These are phyloP conservation scores for Globisporangium paddicum DNA, from an alignment of 352 stramenopile genomes.

Conservation along the genomic window DNA sequence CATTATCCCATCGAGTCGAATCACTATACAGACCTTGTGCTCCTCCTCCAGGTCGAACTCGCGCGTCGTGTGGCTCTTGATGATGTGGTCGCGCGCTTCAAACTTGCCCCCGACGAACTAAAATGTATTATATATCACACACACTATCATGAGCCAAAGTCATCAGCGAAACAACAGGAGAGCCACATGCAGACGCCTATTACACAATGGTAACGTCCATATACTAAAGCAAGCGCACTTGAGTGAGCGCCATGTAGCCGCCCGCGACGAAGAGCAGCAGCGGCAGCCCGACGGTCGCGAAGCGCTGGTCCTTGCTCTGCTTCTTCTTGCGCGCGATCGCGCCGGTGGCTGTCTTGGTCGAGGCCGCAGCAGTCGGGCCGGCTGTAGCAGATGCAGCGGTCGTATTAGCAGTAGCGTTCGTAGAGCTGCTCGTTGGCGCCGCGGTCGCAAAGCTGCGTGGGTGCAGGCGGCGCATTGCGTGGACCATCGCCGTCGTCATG, in stretches of 20 bases:
- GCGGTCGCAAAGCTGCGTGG: conserved; percentile 8
- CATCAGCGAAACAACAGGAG: conserved; percentile 1
- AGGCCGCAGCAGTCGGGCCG: neutral
- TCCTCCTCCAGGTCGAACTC: conserved; percentile 84
- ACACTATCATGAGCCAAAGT: neutral
- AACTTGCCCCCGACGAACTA: conserved; percentile 84
- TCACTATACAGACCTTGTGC: conserved; percentile 60
- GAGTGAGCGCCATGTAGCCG: conserved; percentile 66
- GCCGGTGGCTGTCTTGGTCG: conserved; percentile 9
- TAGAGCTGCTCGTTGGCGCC: neutral
- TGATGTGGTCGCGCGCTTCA: conserved; percentile 68
- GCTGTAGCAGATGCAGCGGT: neutral
- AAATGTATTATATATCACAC: too few relatives aligned
- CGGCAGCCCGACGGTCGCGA: conserved; percentile 64
- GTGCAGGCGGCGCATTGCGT: neutral
- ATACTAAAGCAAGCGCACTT: conserved; percentile 32
- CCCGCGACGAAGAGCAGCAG: conserved; percentile 82
- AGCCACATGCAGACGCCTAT: too few relatives aligned
- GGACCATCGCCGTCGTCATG: neutral
- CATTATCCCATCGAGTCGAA: neutral
- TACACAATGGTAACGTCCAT: too few relatives aligned
- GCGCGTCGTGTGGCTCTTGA: conserved; percentile 82
- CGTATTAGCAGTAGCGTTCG: neutral
- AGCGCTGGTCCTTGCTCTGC: conserved; percentile 53
- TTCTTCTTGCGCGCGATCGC: conserved; percentile 26